Conservation (phyloP, 192 early-diverging fungal species). For the Coemansia sp. region DNA sequence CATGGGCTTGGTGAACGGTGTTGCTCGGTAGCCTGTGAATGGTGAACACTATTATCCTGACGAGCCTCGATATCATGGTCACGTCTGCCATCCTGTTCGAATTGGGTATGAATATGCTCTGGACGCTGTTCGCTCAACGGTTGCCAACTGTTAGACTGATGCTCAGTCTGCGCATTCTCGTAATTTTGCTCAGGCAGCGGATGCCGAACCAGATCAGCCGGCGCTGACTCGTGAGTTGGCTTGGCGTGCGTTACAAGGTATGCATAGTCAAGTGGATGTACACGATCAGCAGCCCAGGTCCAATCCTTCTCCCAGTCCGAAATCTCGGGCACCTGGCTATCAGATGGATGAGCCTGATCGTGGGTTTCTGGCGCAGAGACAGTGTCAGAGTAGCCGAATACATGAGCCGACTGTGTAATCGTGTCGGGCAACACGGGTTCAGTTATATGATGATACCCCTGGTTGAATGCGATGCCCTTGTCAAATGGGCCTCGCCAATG, state of each 20-base stretch:
- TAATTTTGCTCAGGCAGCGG: not conserved
- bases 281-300: constrained; percentile 52
- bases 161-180: not conserved
- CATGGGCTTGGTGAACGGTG: not conserved
- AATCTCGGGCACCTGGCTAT: constrained; percentile 25
- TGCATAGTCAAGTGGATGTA: constrained; percentile 50
- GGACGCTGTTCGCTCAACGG: not conserved
- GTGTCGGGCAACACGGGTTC: constrained; percentile 12
- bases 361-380: not conserved
- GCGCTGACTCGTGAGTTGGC: not conserved
- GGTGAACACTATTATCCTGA: not conserved
- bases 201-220: not conserved
- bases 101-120: not conserved
- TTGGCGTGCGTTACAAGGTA: constrained; percentile 33
- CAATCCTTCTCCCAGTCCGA: constrained; percentile 57
- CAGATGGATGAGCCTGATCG: not conserved
- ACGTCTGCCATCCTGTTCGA: not conserved
- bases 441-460: constrained; percentile 40
- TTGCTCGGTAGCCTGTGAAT: not conserved
- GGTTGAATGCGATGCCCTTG: constrained; percentile 43
- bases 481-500: constrained; percentile 42
- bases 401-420: not conserved
- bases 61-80: not conserved
- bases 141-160: not conserved
- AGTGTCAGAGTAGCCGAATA: not conserved